A percentile compares a stretch with the other conserved stretches of the same genome.
These are phyloP conservation scores for Trypanosoma mega DNA, from an alignment of 208 protist species.

Conservation along the genomic window DNA sequence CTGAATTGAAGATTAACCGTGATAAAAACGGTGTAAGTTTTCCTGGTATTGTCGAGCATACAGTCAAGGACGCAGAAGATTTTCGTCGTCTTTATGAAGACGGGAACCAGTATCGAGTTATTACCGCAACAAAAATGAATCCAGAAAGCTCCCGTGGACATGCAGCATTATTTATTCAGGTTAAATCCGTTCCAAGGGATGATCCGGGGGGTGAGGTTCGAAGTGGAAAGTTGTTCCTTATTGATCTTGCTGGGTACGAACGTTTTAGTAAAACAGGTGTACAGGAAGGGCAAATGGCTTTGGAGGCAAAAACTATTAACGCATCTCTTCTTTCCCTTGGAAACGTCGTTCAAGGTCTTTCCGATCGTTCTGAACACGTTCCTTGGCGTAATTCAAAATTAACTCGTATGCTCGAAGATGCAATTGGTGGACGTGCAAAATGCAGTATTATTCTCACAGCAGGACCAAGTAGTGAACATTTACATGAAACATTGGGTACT, in stretches of 20 bases:
- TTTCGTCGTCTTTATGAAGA: conserved; percentile 83
- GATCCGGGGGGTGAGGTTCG: conserved; percentile 47
- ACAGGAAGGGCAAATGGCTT: conserved; percentile 64
- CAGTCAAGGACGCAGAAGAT: conserved; percentile 47
- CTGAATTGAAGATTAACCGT: conserved; percentile 72
- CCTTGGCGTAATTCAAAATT: conserved; percentile 91
- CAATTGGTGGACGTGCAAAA: conserved; percentile 84
- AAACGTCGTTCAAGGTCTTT: conserved; percentile 81
- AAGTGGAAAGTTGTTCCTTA: conserved; percentile 80
- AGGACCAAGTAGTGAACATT: conserved; percentile 77
- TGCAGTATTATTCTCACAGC: conserved; percentile 86
- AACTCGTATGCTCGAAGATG: conserved; percentile 89
- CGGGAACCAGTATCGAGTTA: conserved; percentile 74
- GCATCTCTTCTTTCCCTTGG: conserved; percentile 82
- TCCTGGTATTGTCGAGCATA: conserved; percentile 58
- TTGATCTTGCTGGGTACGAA: conserved; percentile 88
- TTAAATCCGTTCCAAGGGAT: conserved; percentile 57
- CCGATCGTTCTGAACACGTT: conserved; percentile 70
- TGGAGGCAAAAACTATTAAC: conserved; percentile 90
- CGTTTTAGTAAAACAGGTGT: conserved; percentile 89
- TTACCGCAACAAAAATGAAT: conserved; percentile 89
- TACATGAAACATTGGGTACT: conserved; percentile 83
- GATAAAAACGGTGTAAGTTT: conserved; percentile 70
- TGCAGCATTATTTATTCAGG: conserved; percentile 77
- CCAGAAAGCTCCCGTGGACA: conserved; percentile 83